Conservation (phyloP, 495 filamentous ascomycete genomes). For the Aspergillus biplanus region DNA sequence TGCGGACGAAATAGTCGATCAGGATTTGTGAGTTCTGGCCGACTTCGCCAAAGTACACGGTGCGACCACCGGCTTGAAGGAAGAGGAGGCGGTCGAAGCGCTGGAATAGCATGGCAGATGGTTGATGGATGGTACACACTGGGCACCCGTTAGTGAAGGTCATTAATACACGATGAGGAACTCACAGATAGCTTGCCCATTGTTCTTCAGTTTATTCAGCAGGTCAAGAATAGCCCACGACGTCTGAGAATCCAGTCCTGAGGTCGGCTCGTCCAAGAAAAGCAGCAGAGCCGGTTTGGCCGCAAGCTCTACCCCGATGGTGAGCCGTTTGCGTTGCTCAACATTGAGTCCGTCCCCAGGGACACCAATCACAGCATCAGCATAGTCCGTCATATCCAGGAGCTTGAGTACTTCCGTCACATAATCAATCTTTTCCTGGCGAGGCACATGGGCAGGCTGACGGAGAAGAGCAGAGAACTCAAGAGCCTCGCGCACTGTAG, state of each 20-base stretch:
- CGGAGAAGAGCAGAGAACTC: conserved; percentile 82
- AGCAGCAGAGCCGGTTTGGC: conserved; percentile 83
- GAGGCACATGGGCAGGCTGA: conserved; percentile 70
- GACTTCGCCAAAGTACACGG: conserved; percentile 85
- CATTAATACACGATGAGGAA: too few relatives aligned
- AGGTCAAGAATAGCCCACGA: conserved; percentile 82
- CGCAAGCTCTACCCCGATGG: conserved; percentile 86
- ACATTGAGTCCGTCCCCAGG: conserved; percentile 89
- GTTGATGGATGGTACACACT: conserved; percentile 91
- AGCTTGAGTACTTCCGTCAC: conserved; percentile 91
- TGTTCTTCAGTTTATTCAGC: conserved; percentile 79
- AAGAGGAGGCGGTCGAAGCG: conserved; percentile 87
- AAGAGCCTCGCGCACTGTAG: conserved; percentile 82
- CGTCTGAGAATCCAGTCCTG: conserved; percentile 83
- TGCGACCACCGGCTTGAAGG: conserved; percentile 72
- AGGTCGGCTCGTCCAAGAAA: conserved; percentile 94
- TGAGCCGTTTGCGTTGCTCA: conserved; percentile 84
- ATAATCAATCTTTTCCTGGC: conserved; percentile 78
- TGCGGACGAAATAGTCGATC: conserved; percentile 75
- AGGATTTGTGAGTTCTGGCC: conserved; percentile 73
- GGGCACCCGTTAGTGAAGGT: too few relatives aligned
- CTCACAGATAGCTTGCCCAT: conserved; percentile 72
- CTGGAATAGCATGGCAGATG: conserved; percentile 86
- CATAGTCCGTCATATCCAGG: conserved; percentile 84
- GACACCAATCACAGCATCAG: conserved; percentile 87